phyloP scores from a whole-genome alignment of 2,329 filamentous ascomycete genomes.

The Chrysoporthe cubensis region DNA sequence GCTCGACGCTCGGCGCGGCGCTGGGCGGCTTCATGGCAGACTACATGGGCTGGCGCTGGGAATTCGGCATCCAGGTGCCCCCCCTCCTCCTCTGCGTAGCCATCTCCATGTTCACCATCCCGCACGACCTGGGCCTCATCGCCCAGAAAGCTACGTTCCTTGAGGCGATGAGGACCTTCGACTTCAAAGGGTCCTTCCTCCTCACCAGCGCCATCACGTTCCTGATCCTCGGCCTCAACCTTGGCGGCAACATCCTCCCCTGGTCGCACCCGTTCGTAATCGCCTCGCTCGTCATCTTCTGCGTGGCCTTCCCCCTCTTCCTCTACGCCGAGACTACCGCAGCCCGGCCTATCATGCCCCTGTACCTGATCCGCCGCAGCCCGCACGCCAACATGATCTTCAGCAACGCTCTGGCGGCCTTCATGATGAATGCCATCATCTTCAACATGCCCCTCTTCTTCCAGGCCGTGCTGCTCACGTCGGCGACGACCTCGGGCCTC shows the following conservation, averaged over 20 bases:
- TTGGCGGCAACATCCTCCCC: slow-evolving; percentile 66
- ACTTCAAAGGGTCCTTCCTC: slow-evolving; percentile 57
- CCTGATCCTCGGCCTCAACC: slow-evolving; percentile 63
- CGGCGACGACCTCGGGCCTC: slow-evolving; percentile 72
- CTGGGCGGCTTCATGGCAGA: slow-evolving; percentile 73
- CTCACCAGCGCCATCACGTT: slow-evolving; percentile 59
- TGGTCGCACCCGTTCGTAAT: slow-evolving; percentile 65
- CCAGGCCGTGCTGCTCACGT: slow-evolving; percentile 72
- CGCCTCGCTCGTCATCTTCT: slow-evolving; percentile 52
- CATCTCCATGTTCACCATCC: slow-evolving; percentile 53
- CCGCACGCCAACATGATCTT: slow-evolving; percentile 64
- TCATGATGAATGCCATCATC: slow-evolving; percentile 58
- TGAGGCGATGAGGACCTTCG: slow-evolving; percentile 60
- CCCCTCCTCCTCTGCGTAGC: slow-evolving; percentile 51
- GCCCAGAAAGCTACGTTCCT: slow-evolving; percentile 46
- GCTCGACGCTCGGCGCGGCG: slow-evolving; percentile 65
- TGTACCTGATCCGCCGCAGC: slow-evolving; percentile 52
- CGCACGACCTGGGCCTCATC: slow-evolving; percentile 55
- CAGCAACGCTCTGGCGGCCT: slow-evolving; percentile 55
- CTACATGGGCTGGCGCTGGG: slow-evolving; percentile 73
- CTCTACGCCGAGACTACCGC: slow-evolving; percentile 56
- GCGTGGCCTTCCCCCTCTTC: slow-evolving; percentile 53
- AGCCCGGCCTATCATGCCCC: slow-evolving; percentile 62
- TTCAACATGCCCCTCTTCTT: slow-evolving; percentile 76
- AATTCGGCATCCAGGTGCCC: slow-evolving; percentile 66